Conservation (phyloP, 805 yeast genomes). For the Scheffersomyces lignosus region DNA sequence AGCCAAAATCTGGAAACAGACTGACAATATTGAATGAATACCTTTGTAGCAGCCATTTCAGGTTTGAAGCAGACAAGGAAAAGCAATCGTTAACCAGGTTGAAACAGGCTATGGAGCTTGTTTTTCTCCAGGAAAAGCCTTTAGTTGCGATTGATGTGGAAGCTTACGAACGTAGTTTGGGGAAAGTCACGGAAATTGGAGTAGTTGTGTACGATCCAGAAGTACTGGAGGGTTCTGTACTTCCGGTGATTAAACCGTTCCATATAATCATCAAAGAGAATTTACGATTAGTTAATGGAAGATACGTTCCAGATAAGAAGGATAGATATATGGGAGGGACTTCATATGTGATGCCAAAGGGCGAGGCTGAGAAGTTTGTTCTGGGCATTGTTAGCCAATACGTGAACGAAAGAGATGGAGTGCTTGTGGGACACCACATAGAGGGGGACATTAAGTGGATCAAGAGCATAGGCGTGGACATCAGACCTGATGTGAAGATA, state of each 20-base stretch:
- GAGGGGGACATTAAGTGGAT: slow-evolving; percentile 14
- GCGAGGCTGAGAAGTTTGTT: slow-evolving; percentile 11
- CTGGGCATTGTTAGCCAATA: slow-evolving; percentile 13
- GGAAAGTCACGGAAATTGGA: slow-evolving; percentile 24
- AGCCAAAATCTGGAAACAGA: no score
- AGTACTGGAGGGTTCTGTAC: slow-evolving; percentile 11
- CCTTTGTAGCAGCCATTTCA: slow-evolving; percentile 18
- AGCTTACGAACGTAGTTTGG: slow-evolving; percentile 19
- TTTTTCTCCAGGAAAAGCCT: slow-evolving; percentile 20
- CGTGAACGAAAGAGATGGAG: slow-evolving; percentile 13
- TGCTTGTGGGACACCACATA: slow-evolving; percentile 18
- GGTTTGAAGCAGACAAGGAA: slow-evolving; percentile 12
- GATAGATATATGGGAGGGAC: slow-evolving; percentile 19
- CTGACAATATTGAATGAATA: slow-evolving; percentile 18
- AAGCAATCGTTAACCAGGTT: background rate
- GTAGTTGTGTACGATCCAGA: slow-evolving; percentile 23
- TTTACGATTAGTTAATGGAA: slow-evolving; percentile 12
- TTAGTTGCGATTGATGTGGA: slow-evolving; percentile 28
- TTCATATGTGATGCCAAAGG: slow-evolving; percentile 14
- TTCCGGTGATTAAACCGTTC: slow-evolving; percentile 17
- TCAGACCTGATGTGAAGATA: slow-evolving; percentile 6
- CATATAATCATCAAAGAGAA: slow-evolving; percentile 23
- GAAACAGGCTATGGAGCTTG: slow-evolving; percentile 15
- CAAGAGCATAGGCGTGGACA: slow-evolving; percentile 11
- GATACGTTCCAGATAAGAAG: slow-evolving; percentile 24